Evolutionary conservation across 164 flowering plant genomes (phyloP).

Genomic region (Malania oleifera): DNA sequence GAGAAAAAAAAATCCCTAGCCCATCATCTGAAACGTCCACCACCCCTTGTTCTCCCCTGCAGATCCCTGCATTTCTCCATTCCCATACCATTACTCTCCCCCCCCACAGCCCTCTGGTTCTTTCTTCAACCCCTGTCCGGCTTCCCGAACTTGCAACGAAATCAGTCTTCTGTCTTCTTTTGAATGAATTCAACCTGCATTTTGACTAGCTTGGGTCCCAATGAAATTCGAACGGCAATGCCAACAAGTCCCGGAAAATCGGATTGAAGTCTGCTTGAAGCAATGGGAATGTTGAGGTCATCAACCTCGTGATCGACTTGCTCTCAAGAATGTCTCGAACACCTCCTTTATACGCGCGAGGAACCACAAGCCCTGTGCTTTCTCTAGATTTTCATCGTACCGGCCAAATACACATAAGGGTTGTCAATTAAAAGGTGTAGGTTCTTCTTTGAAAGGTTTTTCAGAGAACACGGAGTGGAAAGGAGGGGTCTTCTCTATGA

Average conservation of each 20-base stretch:
- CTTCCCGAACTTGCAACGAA: constrained; percentile 20
- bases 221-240: no score
- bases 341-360: constrained; percentile 30
- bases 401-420: constrained; percentile 36
- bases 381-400: constrained; percentile 27
- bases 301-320: constrained; percentile 5
- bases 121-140: constrained; percentile 27
- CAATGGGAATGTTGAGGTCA: constrained; percentile 17
- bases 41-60: constrained; percentile 19
- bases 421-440: constrained; percentile 44
- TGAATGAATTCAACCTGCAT: constrained; percentile 13
- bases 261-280: constrained; percentile 37
- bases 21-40: constrained; percentile 17
- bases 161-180: constrained; percentile 15
- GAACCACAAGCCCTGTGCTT: constrained; percentile 31
- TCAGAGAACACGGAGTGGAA: constrained; percentile 47
- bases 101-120: constrained; percentile 33
- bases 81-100: constrained; percentile 16
- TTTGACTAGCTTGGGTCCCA: constrained; percentile 2
- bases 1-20: constrained; percentile 18
- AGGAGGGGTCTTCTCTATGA: constrained; percentile 43
- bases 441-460: constrained; percentile 26
- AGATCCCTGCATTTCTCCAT: constrained; percentile 13
- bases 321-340: constrained; percentile 13
- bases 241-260: constrained; percentile 28